Percentiles rank a stretch among this genome's conserved stretches.
Evolutionary conservation across 495 filamentous ascomycete genomes (phyloP).

Genomic region (Aspergillus nidulans): DNA sequence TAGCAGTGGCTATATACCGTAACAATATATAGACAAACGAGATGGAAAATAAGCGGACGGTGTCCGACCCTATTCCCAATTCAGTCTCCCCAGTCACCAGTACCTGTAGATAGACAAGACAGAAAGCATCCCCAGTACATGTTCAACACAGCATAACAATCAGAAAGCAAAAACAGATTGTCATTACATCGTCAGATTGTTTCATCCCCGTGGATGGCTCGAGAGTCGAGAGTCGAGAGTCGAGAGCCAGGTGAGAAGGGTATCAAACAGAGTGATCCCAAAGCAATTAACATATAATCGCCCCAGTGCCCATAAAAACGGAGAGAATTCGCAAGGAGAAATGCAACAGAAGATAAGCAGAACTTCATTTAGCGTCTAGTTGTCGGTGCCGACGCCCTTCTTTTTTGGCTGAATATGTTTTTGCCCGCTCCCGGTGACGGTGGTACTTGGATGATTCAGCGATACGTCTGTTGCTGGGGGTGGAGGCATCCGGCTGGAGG

Average conservation of each 20-base stretch:
- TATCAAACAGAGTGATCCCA: conserved; percentile 15
- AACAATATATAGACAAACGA: background rate
- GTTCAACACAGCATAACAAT: conserved; percentile 1
- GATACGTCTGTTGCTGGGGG: conserved; percentile 26
- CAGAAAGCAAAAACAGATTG: conserved; percentile 10
- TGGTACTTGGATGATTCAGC: conserved; percentile 22
- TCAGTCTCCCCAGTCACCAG: background rate
- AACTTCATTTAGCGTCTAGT: conserved; percentile 24
- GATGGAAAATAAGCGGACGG: background rate
- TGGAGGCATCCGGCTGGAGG: conserved; percentile 24
- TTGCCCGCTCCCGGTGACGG: conserved; percentile 27
- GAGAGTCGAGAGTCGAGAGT: background rate
- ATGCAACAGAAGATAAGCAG: background rate
- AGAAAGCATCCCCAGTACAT: background rate
- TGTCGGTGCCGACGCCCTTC: conserved; percentile 44
- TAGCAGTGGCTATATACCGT: conserved; percentile 5
- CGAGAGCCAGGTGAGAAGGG: background rate
- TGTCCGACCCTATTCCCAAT: conserved; percentile 12
- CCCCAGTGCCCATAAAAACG: background rate
- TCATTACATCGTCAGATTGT: conserved; percentile 26
- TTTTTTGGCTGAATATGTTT: conserved; percentile 48
- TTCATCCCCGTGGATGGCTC: conserved; percentile 15
- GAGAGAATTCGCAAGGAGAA: conserved; percentile 8
- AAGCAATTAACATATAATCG: background rate
- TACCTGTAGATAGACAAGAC: background rate